phyloP scores from a whole-genome alignment of 2,329 filamentous ascomycete species.

The Alternaria viburni region DNA sequence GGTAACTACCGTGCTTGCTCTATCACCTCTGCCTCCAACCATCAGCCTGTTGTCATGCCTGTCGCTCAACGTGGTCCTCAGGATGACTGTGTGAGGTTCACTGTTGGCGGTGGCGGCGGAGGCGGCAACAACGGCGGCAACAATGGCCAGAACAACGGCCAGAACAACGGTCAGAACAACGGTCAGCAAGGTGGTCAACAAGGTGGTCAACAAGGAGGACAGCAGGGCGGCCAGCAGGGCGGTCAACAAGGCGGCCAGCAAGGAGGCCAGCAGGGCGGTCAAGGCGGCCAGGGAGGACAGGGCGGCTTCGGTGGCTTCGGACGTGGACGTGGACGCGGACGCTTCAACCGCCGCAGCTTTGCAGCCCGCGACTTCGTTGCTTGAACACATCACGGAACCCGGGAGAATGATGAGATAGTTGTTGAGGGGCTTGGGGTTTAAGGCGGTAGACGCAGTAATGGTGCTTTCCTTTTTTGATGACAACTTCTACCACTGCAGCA shows the following conservation, averaged over 20 bases:
- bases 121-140: conserved; percentile 15
- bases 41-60: conserved; percentile 66
- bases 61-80: conserved; percentile 61
- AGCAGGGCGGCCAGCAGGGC: neutral
- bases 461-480: conserved; percentile 28
- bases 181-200: neutral
- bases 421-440: too few species aligned
- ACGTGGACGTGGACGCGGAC: conserved; percentile 19
- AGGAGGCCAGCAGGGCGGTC: conserved; percentile 1
- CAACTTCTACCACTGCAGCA: too few species aligned
- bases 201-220: neutral
- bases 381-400: conserved; percentile 19
- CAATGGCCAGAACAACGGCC: conserved; percentile 12
- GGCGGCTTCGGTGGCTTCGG: conserved; percentile 20
- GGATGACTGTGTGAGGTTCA: conserved; percentile 61
- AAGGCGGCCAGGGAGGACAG: conserved; percentile 14
- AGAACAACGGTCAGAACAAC: conserved; percentile 2
- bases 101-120: conserved; percentile 39
- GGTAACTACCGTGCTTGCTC: conserved; percentile 61
- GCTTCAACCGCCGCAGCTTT: conserved; percentile 32
- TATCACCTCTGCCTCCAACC: conserved; percentile 59
- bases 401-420: too few species aligned
- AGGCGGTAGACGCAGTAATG: conserved; percentile 34
- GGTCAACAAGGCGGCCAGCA: conserved; percentile 4
- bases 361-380: conserved; percentile 42